Conservation (phyloP, 2,329 filamentous ascomycete species). For the Cytospora mali region DNA sequence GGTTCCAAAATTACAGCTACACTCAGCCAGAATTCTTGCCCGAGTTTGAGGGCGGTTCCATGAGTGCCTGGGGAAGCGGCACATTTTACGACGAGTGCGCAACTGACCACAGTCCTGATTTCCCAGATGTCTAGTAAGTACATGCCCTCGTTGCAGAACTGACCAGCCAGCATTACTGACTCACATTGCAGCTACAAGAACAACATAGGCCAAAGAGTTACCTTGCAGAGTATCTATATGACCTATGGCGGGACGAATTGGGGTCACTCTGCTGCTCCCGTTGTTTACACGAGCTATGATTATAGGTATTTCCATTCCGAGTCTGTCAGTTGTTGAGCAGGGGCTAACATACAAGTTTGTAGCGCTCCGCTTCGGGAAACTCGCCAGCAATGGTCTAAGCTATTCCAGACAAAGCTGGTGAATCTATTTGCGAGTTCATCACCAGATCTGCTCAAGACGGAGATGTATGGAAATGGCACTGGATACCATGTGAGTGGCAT, state of each 20-base stretch:
- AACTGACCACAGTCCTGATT: conserved; percentile 49
- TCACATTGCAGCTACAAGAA: conserved; percentile 48
- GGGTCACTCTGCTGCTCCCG: conserved; percentile 52
- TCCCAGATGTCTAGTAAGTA: conserved; percentile 51
- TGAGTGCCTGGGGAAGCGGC: conserved; percentile 54
- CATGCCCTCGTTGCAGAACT: neutral
- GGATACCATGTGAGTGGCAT: conserved; percentile 37
- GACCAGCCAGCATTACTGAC: neutral
- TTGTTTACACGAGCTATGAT: conserved; percentile 51
- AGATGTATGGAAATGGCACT: conserved; percentile 59
- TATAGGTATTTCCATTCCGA: conserved; percentile 36
- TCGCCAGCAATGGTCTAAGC: conserved; percentile 53
- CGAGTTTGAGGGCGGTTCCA: conserved; percentile 57
- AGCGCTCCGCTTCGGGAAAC: conserved; percentile 56
- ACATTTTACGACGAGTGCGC: conserved; percentile 54
- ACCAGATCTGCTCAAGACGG: conserved; percentile 51
- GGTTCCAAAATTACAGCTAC: conserved; percentile 56
- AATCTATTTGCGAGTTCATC: conserved; percentile 57
- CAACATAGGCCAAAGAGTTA: conserved; percentile 53
- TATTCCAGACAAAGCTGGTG: conserved; percentile 57
- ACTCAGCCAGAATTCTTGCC: conserved; percentile 56
- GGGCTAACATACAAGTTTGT: neutral
- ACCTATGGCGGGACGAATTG: conserved; percentile 59
- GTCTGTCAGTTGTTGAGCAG: neutral
- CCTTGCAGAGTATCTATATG: conserved; percentile 55